Base-by-base conservation (phyloP, 495 filamentous ascomycete species). In the Thermothielavioides terrestris region DNA sequence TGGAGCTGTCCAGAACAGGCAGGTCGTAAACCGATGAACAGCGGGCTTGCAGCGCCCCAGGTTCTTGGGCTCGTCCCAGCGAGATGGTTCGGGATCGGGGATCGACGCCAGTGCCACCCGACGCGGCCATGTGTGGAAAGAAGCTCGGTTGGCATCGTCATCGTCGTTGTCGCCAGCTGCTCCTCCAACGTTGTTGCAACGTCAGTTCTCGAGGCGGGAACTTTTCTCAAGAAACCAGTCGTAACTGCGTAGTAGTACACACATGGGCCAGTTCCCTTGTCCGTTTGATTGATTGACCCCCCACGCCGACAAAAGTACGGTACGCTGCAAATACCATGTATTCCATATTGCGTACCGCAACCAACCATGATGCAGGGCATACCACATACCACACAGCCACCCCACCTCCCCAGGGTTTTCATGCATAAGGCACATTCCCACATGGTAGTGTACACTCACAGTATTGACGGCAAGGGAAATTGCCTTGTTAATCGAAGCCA, bases 51-150 rank as follows among this genome's bases (percentile, higher is more conserved):
- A 50, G 30, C 35, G 27, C 38, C 32, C 23, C 21, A 30, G 23
- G 10, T 10, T 11, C 32, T 20, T 25, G 25, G 35, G 35, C 27
- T n/a, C 17, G 49, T 47, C 53, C 53, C 53, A 52, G 43, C 47
- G 52, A 48, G 14, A 27, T 44, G 53, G 53, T 56, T 56, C 53
- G 42, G 53, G 46, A 56, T 51, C 46, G 48, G 42, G 53, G 46
- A 56, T 51, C 46, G 48, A 20, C 52, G 41, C 43, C 46, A 36
- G 39, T 17, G 36, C 46, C 42, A 43, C 53, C 50, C 53, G 43
- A 37, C 42, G 31, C n/a, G n/a, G n/a, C 49, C 49, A 51, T 40
- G 42, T 34, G 12, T 36, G 17, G 28, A n/a, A 35, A 48, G 11
- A 9, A 34, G 10, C 31, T 34, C 31, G n/a, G 11, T 12, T 34